A percentile compares a stretch with the other conserved stretches of the same genome.
Conservation (phyloP, 352 stramenopile genomes). For the Pelagophyceae sp. region DNA sequence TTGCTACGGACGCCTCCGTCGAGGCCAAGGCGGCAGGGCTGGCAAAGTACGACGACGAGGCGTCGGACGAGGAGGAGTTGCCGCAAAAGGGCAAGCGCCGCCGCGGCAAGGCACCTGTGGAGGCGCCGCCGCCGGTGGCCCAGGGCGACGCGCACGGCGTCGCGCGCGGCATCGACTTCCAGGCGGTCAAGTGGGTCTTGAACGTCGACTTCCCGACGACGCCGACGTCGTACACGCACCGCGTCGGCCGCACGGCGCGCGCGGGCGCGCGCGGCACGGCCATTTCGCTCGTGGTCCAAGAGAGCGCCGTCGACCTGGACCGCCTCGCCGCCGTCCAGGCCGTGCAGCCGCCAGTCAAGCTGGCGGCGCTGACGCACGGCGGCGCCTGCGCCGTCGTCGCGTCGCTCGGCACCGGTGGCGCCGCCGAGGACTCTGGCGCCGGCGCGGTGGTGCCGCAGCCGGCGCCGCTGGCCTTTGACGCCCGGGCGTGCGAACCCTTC, state of each 20-base stretch:
- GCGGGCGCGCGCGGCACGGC: conserved; percentile 88
- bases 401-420: conserved; percentile 21
- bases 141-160: conserved; percentile 88
- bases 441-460: conserved; percentile 65
- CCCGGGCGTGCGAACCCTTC: conserved; percentile 96
- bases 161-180: conserved; percentile 94
- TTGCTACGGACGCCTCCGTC: conserved; percentile 93
- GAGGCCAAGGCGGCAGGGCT: conserved; percentile 52
- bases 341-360: conserved; percentile 61
- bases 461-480: conserved; percentile 87
- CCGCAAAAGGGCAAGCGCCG: conserved; percentile 25
- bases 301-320: conserved; percentile 44
- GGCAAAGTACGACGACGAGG: conserved; percentile 43
- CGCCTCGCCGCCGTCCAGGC: conserved; percentile 78
- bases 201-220: conserved; percentile 96
- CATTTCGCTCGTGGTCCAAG: conserved; percentile 75
- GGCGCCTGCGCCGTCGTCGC: conserved; percentile 23
- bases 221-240: conserved; percentile 89
- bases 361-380: conserved; percentile 18
- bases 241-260: conserved; percentile 92
- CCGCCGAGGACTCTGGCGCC: conserved; percentile 30
- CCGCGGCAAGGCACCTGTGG: conserved; percentile 27
- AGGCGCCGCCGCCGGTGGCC: no score
- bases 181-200: conserved; percentile 93
- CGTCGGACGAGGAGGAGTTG: conserved; percentile 40